Conservation (phyloP, 1,284 basidiomycete genomes). For the Ustilago trichophora region DNA sequence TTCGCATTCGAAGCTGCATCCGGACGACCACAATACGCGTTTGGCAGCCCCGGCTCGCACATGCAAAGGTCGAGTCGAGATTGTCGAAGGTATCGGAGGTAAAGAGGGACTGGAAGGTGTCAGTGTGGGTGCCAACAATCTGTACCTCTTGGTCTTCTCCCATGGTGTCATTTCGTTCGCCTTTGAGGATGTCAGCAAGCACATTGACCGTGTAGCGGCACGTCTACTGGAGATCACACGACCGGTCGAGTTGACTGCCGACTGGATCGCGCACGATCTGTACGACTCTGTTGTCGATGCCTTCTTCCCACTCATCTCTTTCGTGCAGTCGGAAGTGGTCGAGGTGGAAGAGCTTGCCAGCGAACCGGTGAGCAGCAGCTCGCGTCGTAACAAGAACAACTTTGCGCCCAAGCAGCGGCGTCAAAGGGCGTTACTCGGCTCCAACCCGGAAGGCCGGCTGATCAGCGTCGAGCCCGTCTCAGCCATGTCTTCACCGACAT, state of each 20-base stretch:
- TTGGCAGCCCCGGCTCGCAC: constrained; percentile 29
- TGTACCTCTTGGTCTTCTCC: constrained; percentile 90
- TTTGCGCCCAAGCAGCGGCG: constrained; percentile 48
- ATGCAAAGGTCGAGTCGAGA: constrained; percentile 68
- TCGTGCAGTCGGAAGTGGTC: constrained; percentile 80
- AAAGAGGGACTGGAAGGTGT: constrained; percentile 73
- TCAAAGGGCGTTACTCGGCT: constrained; percentile 33
- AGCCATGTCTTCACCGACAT: constrained; percentile 1
- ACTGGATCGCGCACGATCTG: constrained; percentile 94
- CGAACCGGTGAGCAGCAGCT: constrained; percentile 11
- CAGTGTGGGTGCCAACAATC: constrained; percentile 79
- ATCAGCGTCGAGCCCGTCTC: constrained; percentile 46
- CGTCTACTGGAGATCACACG: constrained; percentile 70
- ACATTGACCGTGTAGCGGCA: constrained; percentile 80
- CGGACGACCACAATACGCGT: constrained; percentile 14
- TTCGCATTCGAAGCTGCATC: neutral
- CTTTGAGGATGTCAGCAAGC: constrained; percentile 88
- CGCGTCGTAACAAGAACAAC: constrained; percentile 26
- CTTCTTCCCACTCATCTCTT: constrained; percentile 86
- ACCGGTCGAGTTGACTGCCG: constrained; percentile 53
- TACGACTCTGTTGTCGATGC: constrained; percentile 94
- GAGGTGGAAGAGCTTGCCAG: constrained; percentile 44
- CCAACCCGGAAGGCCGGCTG: constrained; percentile 38
- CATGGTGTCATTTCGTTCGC: constrained; percentile 93
- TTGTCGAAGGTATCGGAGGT: constrained; percentile 71